Base-by-base conservation (phyloP, 2,329 filamentous ascomycete species). In the Calonectria honghensis region DNA sequence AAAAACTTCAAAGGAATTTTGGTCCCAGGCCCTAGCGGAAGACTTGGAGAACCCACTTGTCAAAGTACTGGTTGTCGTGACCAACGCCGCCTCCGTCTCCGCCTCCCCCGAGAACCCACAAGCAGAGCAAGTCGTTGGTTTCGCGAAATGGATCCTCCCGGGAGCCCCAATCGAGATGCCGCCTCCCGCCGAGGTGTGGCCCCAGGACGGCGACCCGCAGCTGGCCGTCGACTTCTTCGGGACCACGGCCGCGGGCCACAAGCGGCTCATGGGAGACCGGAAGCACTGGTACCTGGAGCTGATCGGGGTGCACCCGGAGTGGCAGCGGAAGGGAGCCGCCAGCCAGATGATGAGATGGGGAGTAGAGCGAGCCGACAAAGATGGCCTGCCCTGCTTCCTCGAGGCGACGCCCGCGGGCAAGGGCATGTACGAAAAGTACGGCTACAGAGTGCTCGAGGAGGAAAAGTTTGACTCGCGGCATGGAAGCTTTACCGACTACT, bases 261-360 rank as follows among this genome's bases (percentile, higher is more conserved):
- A 78, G 18, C 79, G 80, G 54, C 80, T 86, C 41, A 88, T 89
- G 84, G 83, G 80, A 0, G 81, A 80, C 5, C 84, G 81, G n/a
- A 85, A 81, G 72, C 90, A 91, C 76, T 88, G 86, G 83, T 88
- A 86, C 75, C 82, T 91, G 13, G 88, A 89, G 75, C 77, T 90
- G 9, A 79, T 91, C 4, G 87, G 84, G 3, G 88, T 88, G 14
- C 81, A 83, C 54, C 82, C 81, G 3, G 85, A 83, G 24, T 84
- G 84, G 74, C 88, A 89, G 79, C 85, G 89, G 1, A 85, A 82
- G 50, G 90, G 90, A 0, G 85, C 86, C 0, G 88, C 85, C 0
- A 83, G 83, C 18, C 80, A 81, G 37, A 69, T 91, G 29, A 77
- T 91, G 50, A 80, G 81, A 32, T 91, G 88, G 88, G 90, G 90